Conservation (phyloP, 768 basidiomycete genomes). For the Russula sp. region DNA sequence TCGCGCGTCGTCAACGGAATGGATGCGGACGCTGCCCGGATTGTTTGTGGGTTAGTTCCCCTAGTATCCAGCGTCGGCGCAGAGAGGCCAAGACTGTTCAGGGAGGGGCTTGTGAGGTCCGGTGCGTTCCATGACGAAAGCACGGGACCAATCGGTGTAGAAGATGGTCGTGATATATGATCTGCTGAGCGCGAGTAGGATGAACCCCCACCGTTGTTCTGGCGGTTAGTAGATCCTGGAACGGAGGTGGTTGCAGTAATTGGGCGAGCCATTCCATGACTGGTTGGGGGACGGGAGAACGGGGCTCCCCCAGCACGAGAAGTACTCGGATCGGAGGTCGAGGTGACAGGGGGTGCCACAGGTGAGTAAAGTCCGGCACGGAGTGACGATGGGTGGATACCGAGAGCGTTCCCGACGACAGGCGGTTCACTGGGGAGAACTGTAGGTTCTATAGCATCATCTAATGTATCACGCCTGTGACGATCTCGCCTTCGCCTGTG, state of each 20-base stretch:
- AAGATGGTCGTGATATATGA: constrained; percentile 8
- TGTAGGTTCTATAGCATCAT: background rate
- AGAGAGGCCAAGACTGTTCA: constrained; percentile 18
- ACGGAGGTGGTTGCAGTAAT: constrained; percentile 1
- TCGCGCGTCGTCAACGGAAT: background rate
- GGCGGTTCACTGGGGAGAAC: background rate
- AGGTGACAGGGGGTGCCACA: background rate
- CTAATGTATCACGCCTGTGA: constrained; percentile 4
- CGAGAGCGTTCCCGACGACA: constrained; percentile 9
- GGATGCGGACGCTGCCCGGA: background rate
- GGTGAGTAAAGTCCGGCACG: constrained; percentile 5
- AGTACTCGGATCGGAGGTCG: background rate
- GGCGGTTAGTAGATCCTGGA: constrained; percentile 2
- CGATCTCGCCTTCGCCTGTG: constrained; percentile 9
- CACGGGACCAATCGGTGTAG: constrained; percentile 9
- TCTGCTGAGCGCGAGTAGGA: background rate
- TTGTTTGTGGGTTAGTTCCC: background rate
- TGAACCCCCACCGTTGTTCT: background rate
- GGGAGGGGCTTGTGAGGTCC: constrained; percentile 9
- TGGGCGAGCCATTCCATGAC: background rate
- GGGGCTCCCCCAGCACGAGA: constrained; percentile 4
- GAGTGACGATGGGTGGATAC: constrained; percentile 3
- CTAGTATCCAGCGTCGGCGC: background rate
- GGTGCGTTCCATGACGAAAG: constrained; percentile 10
- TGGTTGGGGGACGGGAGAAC: background rate